Conservation (phyloP, 768 basidiomycete species). For the Leucocoprinus sp. region DNA sequence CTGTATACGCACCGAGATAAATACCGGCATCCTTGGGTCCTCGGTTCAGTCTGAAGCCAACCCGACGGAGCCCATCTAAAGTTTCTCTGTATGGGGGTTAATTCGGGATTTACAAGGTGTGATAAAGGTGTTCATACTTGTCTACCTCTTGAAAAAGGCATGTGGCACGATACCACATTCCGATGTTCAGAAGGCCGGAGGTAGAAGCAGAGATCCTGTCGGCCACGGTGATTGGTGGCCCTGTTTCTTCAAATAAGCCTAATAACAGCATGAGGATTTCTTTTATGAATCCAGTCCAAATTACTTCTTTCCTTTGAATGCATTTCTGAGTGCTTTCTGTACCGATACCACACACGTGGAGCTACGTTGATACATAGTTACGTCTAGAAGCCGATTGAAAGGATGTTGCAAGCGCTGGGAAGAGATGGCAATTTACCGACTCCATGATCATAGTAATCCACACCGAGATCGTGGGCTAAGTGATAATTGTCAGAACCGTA, state of each 20-base stretch:
- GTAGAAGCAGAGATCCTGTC: constrained; percentile 39
- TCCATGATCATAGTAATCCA: constrained; percentile 31
- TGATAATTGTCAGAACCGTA: not conserved
- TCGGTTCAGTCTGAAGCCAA: constrained; percentile 12
- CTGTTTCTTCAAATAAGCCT: constrained; percentile 35
- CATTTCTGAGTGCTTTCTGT: constrained; percentile 22
- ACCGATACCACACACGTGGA: constrained; percentile 42
- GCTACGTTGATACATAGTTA: constrained; percentile 42
- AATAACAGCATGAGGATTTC: not conserved
- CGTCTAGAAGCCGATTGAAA: constrained; percentile 25
- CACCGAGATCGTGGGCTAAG: constrained; percentile 30
- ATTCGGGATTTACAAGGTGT: not conserved
- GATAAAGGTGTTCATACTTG: not conserved
- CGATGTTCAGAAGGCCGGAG: constrained; percentile 23
- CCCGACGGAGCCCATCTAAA: constrained; percentile 9
- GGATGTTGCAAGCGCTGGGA: constrained; percentile 32
- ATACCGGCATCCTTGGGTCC: constrained; percentile 12
- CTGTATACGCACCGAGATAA: constrained; percentile 5
- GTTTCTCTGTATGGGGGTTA: constrained; percentile 1
- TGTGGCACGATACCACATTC: constrained; percentile 8
- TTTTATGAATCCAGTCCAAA: not conserved
- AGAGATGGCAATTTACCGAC: constrained; percentile 15
- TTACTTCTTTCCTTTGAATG: constrained; percentile 13
- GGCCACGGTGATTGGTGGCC: constrained; percentile 37
- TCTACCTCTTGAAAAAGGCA: constrained; percentile 4